phyloP scores from a whole-genome alignment of 2,329 filamentous ascomycete genomes.

The Pseudopithomyces chartarum region DNA sequence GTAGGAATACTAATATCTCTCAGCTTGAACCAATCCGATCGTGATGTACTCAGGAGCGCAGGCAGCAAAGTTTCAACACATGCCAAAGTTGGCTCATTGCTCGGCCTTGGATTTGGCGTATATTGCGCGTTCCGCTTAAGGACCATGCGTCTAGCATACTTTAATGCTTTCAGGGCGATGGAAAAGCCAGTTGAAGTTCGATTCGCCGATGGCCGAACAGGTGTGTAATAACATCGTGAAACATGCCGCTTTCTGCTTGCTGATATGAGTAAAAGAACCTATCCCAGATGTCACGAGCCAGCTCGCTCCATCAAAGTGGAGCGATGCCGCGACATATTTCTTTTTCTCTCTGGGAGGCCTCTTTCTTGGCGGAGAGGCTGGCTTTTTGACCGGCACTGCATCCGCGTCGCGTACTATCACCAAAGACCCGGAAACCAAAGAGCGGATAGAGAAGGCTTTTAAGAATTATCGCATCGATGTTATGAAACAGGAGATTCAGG shows the following conservation, averaged over 20 bases:
- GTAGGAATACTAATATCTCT: slow-evolving; percentile 4
- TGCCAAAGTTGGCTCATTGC: slow-evolving; percentile 62
- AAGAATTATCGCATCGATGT: slow-evolving; percentile 66
- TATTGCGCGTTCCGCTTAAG: slow-evolving; percentile 61
- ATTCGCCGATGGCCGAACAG: slow-evolving; percentile 65
- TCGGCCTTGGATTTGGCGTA: slow-evolving; percentile 65
- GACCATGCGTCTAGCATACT: slow-evolving; percentile 61
- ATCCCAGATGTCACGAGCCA: slow-evolving; percentile 66
- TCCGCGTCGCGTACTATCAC: slow-evolving; percentile 60
- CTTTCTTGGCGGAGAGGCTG: slow-evolving; percentile 68
- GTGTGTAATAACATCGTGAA: slow-evolving; percentile 40
- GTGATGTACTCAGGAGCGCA: slow-evolving; percentile 61
- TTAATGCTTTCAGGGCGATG: slow-evolving; percentile 63
- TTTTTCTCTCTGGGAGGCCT: slow-evolving; percentile 66
- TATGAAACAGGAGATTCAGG: slow-evolving; percentile 63
- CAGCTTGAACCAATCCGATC: slow-evolving; percentile 60
- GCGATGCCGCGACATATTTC: slow-evolving; percentile 67
- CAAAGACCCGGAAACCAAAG: slow-evolving; percentile 58
- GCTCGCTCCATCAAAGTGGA: slow-evolving; percentile 61
- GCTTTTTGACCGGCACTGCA: slow-evolving; percentile 62
- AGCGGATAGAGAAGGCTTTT: slow-evolving; percentile 67
- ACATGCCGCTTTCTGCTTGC: not conserved
- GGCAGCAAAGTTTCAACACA: slow-evolving; percentile 60
- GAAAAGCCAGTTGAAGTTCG: slow-evolving; percentile 67
- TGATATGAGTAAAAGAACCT: slow-evolving; percentile 50